Percentiles rank a stretch among this genome's conserved stretches.
phyloP scores from a whole-genome alignment of 2,329 filamentous ascomycete species.

The Sarocladium brachiariae region DNA sequence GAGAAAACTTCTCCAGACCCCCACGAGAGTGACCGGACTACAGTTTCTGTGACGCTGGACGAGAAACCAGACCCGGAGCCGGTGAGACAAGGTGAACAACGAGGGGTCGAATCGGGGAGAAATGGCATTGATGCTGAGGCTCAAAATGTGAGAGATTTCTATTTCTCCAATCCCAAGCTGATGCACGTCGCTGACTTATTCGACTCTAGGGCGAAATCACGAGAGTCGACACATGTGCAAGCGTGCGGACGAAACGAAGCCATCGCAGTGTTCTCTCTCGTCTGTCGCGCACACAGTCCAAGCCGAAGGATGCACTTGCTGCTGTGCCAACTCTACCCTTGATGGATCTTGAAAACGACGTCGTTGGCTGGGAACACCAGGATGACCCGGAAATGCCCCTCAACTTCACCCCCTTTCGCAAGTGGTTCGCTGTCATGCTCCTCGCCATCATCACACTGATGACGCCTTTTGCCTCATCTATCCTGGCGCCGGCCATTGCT shows the following conservation, averaged over 20 bases:
- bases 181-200: too few relatives aligned
- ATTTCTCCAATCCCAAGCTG: too few relatives aligned
- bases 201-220: slow-evolving; percentile 13
- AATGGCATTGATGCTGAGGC: slow-evolving; percentile 18
- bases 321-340: slow-evolving; percentile 33
- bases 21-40: slow-evolving; percentile 10
- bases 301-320: slow-evolving; percentile 19
- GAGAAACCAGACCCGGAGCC: slow-evolving; percentile 10
- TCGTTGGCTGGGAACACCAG: too few relatives aligned
- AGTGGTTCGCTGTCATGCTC: too few relatives aligned
- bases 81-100: slow-evolving; percentile 12
- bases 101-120: slow-evolving; percentile 12
- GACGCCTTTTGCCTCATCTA: too few relatives aligned
- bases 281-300: slow-evolving; percentile 18
- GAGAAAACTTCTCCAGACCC: neutral
- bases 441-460: too few relatives aligned
- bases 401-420: too few relatives aligned
- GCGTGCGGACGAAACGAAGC: slow-evolving; percentile 16
- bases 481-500: too few relatives aligned
- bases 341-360: slow-evolving; percentile 34
- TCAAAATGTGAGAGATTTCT: slow-evolving; percentile 17
- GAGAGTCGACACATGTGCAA: slow-evolving; percentile 14
- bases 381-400: too few relatives aligned
- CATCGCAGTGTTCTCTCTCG: slow-evolving; percentile 18
- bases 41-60: slow-evolving; percentile 12